Base-by-base conservation (phyloP, 2,329 filamentous ascomycete genomes). In the Eutypella sp. region DNA sequence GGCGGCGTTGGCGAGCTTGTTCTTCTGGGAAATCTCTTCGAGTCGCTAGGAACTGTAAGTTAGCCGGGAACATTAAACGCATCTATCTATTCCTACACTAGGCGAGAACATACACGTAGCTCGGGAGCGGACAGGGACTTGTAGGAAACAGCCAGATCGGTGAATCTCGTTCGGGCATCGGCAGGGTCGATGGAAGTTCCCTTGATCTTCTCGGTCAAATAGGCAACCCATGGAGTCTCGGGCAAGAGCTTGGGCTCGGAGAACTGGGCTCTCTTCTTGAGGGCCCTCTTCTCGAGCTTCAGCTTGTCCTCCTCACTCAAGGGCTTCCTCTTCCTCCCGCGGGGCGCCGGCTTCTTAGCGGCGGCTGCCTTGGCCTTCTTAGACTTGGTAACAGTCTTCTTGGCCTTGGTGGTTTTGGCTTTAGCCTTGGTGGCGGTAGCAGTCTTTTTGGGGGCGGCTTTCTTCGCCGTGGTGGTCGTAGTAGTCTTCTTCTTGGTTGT, bases 201-300 rank as follows among this genome's bases (percentile, higher is more conserved):
- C 42, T 66, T 65, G 33, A 58, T 47, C 6, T 55, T 22, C 45
- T 72, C 58, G 3, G 46, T 3, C 2, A 71, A 6, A 46, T 57
- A 78, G n/a, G 74, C 39, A 1, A 41, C 15, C 71, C 71, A 78
- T 13, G 60, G 16, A 1, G 40, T 54, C 2, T 48, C 37, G 8
- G 70, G 60, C 43, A 66, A 57, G 18, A 3, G 15, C 45, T 61
- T 61, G 10, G 71, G 69, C 42, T 71, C 67, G 18, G 61, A 56
- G 38, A 72, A 58, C 44, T 79, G 57, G 7, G 72, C 68, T 50
- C 51, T 56, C 57, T 65, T 60, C 64, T 65, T 73, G 50, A 74
- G 48, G n/a, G 42, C 38, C 16, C 10, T 47, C 34, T 41, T 45
- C 24, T 60, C 55, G 10, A 59, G 36, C 51, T 62, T 63, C 41